Percentiles rank a stretch among this genome's conserved stretches.
These are phyloP conservation scores for Alternaria viburni DNA, from an alignment of 2,329 filamentous ascomycete species.

Conservation along the genomic window DNA sequence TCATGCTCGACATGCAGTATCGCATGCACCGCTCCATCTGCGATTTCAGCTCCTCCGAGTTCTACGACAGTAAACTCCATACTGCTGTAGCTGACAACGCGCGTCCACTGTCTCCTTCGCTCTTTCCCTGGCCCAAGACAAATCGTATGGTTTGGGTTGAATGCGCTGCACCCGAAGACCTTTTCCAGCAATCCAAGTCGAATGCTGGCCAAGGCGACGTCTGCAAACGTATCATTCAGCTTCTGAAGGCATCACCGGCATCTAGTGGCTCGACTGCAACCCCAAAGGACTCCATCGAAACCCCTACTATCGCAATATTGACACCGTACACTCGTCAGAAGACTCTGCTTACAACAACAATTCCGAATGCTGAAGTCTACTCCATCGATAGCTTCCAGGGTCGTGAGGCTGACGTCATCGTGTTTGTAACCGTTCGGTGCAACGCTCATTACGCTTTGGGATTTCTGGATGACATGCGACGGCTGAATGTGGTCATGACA, in stretches of 20 bases:
- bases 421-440: conserved; percentile 53
- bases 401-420: conserved; percentile 52
- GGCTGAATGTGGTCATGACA: conserved; percentile 53
- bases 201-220: conserved; percentile 50
- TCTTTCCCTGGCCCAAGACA: conserved; percentile 25
- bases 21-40: conserved; percentile 54
- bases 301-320: conserved; percentile 46
- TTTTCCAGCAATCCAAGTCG: conserved; percentile 49
- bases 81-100: conserved; percentile 37
- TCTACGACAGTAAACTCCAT: conserved; percentile 48
- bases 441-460: conserved; percentile 50
- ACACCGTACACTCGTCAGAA: conserved; percentile 52
- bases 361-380: conserved; percentile 39
- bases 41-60: conserved; percentile 50
- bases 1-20: conserved; percentile 56
- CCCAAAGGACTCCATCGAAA: not conserved
- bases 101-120: conserved; percentile 30
- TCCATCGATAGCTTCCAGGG: conserved; percentile 56
- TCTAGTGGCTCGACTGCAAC: not conserved
- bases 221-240: conserved; percentile 44
- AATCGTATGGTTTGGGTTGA: conserved; percentile 48
- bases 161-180: conserved; percentile 45
- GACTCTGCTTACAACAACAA: conserved; percentile 35
- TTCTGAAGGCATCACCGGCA: conserved; percentile 24
- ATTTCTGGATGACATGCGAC: conserved; percentile 50